A percentile compares a stretch with the other conserved stretches of the same genome.
Conservation (phyloP, 179 eudicot species). For the Sideroxylon spinosum region DNA sequence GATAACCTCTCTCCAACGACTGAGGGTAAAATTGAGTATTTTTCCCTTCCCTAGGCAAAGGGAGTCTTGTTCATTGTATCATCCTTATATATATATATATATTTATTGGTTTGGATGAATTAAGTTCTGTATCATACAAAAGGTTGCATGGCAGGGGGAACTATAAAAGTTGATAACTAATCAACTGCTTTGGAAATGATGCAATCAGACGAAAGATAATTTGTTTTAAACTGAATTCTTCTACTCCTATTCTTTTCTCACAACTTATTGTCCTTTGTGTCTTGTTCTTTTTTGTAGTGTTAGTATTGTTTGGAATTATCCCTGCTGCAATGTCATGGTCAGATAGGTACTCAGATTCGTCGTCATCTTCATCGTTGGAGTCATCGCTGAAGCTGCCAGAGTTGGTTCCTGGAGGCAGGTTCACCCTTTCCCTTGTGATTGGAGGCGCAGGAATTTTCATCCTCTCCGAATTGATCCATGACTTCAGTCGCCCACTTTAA, state of each 20-base stretch:
- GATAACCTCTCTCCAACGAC: too few relatives aligned
- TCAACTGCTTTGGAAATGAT: not conserved
- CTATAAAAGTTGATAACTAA: too few relatives aligned
- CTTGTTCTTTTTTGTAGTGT: conserved; percentile 36
- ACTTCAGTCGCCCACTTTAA: conserved; percentile 30
- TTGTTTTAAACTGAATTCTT: not conserved
- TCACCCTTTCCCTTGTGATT: conserved; percentile 67
- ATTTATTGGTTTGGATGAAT: too few relatives aligned
- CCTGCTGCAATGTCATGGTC: conserved; percentile 97
- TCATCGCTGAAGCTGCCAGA: conserved; percentile 39
- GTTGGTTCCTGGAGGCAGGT: conserved; percentile 81
- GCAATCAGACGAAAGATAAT: conserved; percentile 1
- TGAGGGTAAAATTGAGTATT: too few relatives aligned
- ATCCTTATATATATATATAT: too few relatives aligned
- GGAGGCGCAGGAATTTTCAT: conserved; percentile 69
- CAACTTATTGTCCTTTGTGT: not conserved
- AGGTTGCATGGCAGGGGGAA: too few relatives aligned
- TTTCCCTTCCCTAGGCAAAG: too few relatives aligned
- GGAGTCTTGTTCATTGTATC: too few relatives aligned
- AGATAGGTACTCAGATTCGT: conserved; percentile 56
- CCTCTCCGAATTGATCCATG: conserved; percentile 54
- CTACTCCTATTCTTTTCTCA: conserved; percentile 3
- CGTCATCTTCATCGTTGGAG: too few relatives aligned
- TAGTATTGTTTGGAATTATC: conserved; percentile 87
- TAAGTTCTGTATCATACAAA: too few relatives aligned